Evolutionary conservation across 2,329 filamentous ascomycete species (phyloP).

Genomic region (Penicillium sp.): DNA sequence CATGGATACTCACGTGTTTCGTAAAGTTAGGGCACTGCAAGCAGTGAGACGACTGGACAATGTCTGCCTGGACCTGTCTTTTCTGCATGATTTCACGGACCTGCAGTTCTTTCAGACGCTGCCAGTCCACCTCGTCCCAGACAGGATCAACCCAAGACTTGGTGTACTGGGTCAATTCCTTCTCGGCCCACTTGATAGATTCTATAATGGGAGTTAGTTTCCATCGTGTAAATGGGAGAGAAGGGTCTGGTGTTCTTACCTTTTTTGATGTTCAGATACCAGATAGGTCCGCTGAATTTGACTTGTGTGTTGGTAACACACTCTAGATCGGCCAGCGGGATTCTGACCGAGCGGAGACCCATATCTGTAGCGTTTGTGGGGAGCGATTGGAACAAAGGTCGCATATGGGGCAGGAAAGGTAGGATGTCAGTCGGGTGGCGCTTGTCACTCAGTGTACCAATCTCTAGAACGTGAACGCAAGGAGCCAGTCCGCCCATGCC

Average conservation of each 20-base stretch:
- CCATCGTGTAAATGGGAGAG: not conserved
- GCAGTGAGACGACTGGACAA: slow-evolving; percentile 66
- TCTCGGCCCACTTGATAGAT: slow-evolving; percentile 62
- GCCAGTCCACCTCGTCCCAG: slow-evolving; percentile 85
- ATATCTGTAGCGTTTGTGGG: slow-evolving; percentile 69
- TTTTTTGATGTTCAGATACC: slow-evolving; percentile 53
- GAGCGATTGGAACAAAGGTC: slow-evolving; percentile 66
- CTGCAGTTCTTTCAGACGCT: slow-evolving; percentile 77
- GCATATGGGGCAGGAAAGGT: slow-evolving; percentile 75
- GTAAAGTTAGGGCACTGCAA: slow-evolving; percentile 75
- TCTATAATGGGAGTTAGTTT: slow-evolving; percentile 39
- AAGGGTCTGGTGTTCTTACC: slow-evolving; percentile 32
- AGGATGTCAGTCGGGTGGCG: slow-evolving; percentile 82
- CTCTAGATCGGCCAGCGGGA: slow-evolving; percentile 78
- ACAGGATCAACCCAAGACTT: slow-evolving; percentile 70
- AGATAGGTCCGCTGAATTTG: slow-evolving; percentile 52
- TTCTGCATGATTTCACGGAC: slow-evolving; percentile 78
- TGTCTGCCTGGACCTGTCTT: slow-evolving; percentile 63
- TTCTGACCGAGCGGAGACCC: slow-evolving; percentile 65
- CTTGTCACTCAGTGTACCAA: slow-evolving; percentile 67
- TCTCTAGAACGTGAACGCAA: slow-evolving; percentile 75
- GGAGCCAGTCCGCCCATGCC: slow-evolving; percentile 66
- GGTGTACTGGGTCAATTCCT: slow-evolving; percentile 69
- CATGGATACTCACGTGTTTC: slow-evolving; percentile 71
- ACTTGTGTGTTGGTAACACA: slow-evolving; percentile 73